Evolutionary conservation across 257 asterid genomes (phyloP).

Genomic region (Penstemon newberryi): DNA sequence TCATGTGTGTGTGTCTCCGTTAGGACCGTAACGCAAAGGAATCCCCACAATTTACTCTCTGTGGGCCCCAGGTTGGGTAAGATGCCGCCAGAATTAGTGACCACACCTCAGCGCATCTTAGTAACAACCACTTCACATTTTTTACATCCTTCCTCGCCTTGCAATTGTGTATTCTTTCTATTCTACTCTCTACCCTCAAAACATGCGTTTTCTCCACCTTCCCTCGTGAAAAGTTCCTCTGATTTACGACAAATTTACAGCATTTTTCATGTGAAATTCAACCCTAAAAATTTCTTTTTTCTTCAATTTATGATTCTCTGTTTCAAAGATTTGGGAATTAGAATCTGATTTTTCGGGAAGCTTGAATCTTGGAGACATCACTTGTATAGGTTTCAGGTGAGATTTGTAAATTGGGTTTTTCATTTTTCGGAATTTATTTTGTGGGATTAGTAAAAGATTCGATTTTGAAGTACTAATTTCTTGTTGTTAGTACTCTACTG

Average conservation of each 20-base stretch:
- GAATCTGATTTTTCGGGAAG: constrained; percentile 17
- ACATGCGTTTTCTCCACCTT: constrained; percentile 28
- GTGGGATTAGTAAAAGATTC: constrained; percentile 23
- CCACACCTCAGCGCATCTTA: constrained; percentile 35
- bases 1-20: too few species aligned
- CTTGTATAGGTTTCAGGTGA: constrained; percentile 32
- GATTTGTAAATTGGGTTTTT: constrained; percentile 26
- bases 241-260: constrained; percentile 5
- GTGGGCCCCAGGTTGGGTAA: constrained; percentile 31
- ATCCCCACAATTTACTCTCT: background rate
- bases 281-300: background rate
- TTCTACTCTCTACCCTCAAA: constrained; percentile 19
- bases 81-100: constrained; percentile 24
- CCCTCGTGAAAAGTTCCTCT: constrained; percentile 22
- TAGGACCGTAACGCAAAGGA: background rate
- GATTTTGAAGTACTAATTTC: constrained; percentile 23
- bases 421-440: constrained; percentile 3
- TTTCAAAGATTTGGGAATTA: constrained; percentile 2
- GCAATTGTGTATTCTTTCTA: constrained; percentile 3
- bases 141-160: background rate
- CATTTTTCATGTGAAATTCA: constrained; percentile 17
- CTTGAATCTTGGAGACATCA: constrained; percentile 28
- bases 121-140: constrained; percentile 28
- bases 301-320: background rate
- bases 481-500: background rate